phyloP scores from a whole-genome alignment of 1,284 basidiomycete species.

The Ceratobasidium sp. region DNA sequence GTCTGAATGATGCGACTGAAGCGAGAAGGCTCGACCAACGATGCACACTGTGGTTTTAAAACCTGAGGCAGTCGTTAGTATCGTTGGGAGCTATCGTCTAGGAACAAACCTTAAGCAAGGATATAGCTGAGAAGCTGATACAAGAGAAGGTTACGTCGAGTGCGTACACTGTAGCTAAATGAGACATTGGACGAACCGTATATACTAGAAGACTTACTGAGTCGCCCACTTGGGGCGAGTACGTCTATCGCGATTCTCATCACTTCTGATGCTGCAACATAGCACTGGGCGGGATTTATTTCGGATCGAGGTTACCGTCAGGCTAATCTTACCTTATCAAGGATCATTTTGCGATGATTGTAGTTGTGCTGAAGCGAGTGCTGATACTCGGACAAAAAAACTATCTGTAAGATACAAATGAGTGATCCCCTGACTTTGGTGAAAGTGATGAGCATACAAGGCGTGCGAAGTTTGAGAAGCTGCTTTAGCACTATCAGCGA shows the following conservation, averaged over 20 bases:
- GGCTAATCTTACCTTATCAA: constrained; percentile 62
- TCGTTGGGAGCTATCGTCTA: neutral
- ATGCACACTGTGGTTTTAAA: constrained; percentile 73
- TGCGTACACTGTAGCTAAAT: constrained; percentile 55
- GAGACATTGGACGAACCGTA: neutral
- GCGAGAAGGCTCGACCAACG: constrained; percentile 64
- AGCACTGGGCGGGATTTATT: constrained; percentile 57
- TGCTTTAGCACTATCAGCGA: constrained; percentile 48
- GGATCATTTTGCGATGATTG: constrained; percentile 67
- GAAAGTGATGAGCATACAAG: constrained; percentile 52
- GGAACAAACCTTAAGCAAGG: constrained; percentile 70
- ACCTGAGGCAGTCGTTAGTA: constrained; percentile 56
- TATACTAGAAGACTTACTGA: constrained; percentile 55
- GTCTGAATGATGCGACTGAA: constrained; percentile 73
- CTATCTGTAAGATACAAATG: constrained; percentile 50
- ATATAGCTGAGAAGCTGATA: constrained; percentile 83
- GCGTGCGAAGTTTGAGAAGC: constrained; percentile 77
- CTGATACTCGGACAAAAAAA: constrained; percentile 86
- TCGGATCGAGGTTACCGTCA: neutral
- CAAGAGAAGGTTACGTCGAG: constrained; percentile 89
- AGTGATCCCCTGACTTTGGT: neutral
- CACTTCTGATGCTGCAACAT: constrained; percentile 73
- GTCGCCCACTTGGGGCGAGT: constrained; percentile 74
- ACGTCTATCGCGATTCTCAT: constrained; percentile 69
- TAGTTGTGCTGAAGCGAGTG: constrained; percentile 76